Percentiles rank a stretch among this genome's conserved stretches.
Evolutionary conservation across 2,329 filamentous ascomycete genomes (phyloP).

Genomic region (Dactylellina cionopaga): DNA sequence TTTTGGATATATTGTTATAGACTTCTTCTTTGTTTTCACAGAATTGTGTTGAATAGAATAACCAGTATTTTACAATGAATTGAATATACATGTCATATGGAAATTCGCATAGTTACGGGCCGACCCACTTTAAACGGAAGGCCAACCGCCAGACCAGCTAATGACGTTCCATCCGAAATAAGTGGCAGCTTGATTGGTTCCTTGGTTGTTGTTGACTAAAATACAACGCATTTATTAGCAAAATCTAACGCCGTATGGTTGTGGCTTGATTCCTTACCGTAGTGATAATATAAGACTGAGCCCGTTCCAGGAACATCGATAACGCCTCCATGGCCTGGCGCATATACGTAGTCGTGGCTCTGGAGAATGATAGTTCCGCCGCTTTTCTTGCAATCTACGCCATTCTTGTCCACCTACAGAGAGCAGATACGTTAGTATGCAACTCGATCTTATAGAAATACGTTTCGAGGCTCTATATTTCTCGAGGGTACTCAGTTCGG

Average conservation of each 20-base stretch:
- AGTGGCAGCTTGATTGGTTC: conserved; percentile 63
- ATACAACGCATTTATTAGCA: conserved; percentile 24
- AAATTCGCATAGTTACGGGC: too few relatives aligned
- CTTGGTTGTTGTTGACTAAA: conserved; percentile 64
- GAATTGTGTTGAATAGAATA: too few relatives aligned
- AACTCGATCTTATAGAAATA: too few relatives aligned
- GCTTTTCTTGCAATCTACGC: conserved; percentile 66
- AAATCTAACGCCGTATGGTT: conserved; percentile 8
- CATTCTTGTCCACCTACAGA: conserved; percentile 64
- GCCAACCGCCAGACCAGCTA: conserved; percentile 61
- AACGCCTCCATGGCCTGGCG: conserved; percentile 72
- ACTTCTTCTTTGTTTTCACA: too few relatives aligned
- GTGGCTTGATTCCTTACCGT: conserved; percentile 59
- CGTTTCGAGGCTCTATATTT: too few relatives aligned
- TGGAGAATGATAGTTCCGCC: conserved; percentile 72
- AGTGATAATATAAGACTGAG: conserved; percentile 72
- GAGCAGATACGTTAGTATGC: conserved; percentile 14
- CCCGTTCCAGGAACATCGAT: conserved; percentile 64
- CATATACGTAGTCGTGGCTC: conserved; percentile 71
- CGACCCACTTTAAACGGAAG: conserved; percentile 59
- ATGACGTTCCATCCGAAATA: conserved; percentile 62
- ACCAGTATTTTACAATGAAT: too few relatives aligned
- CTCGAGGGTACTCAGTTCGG: too few relatives aligned
- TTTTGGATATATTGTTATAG: too few relatives aligned
- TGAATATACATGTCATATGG: too few relatives aligned